Conservation (phyloP, 257 asterid species). For the Solanum bulbocastanum region DNA sequence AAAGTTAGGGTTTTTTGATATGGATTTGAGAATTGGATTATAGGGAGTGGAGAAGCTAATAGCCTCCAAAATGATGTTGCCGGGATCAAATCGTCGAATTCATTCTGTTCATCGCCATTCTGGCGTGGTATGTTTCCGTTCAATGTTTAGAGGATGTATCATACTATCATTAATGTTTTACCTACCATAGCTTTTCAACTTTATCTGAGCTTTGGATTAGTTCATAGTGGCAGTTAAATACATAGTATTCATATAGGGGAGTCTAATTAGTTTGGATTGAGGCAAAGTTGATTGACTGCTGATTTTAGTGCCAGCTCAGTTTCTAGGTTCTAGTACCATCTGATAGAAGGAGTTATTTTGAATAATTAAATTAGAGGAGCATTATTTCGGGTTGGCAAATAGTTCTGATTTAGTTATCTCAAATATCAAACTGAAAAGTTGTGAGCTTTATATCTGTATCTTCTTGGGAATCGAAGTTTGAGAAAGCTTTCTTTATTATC, state of each 20-base stretch:
- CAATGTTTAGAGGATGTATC: neutral
- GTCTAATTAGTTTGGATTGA: neutral
- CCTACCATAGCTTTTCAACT: neutral
- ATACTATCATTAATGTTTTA: neutral
- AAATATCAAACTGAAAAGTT: neutral
- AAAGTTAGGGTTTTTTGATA: neutral
- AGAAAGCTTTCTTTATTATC: neutral
- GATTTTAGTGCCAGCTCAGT: neutral
- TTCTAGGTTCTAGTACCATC: neutral
- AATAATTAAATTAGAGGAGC: neutral
- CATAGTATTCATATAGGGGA: neutral
- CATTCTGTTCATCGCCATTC: constrained; percentile 91
- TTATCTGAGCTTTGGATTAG: neutral
- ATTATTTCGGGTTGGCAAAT: neutral
- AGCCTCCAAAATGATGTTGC: constrained; percentile 87
- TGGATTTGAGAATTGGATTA: neutral
- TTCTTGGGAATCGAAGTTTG: neutral
- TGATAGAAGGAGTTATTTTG: neutral
- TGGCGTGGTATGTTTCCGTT: constrained; percentile 17
- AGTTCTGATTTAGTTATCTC: neutral
- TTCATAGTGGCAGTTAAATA: neutral
- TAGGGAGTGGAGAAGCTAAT: constrained; percentile 93
- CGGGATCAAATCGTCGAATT: constrained; percentile 80
- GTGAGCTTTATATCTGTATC: neutral
- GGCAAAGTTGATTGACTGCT: neutral